Base-by-base conservation (phyloP, 768 basidiomycete genomes). In the Trametes maxima region DNA sequence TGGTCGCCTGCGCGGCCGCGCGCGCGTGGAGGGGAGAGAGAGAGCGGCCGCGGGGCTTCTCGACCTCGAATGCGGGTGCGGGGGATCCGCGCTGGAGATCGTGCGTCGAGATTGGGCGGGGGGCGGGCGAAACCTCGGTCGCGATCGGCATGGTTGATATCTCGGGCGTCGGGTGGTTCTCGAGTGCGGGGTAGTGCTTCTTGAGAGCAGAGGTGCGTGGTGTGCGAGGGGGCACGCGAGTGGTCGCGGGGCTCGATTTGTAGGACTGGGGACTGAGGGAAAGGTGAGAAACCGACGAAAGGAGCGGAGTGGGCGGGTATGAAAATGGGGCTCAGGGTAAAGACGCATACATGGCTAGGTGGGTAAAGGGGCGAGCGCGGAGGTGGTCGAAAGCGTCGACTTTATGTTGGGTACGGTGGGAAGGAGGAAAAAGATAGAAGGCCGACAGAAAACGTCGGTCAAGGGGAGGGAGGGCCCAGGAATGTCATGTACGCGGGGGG, bases 81-180 rank as follows among this genome's bases (percentile, higher is more conserved):
- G 54, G 62, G 47, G 62, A 59, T 62, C 60, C 60, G 60, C 60
- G 60, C 54, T 62, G 60, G 54, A 42, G 33, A 25, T 56, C 47
- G 28, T 60, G 53, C 16, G 53, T 55, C 33, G 39, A 12, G 37
- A 54, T 54, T 7, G n/a, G 44, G 33, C 50, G 40, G 40, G 35
- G 43, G 19, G 54, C 33, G 42, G 54, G 54, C 49, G 60, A 62
- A 56, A 62, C 47, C 40, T 62, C 54, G 60, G 60, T 62, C 54
- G 54, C 33, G 48, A 62, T 56, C 60, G 60, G 60, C 60, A 62
- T 62, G 48, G 28, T 62, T 40, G 39, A 13, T 56, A 50, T 47
- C 36, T 48, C 45, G 45, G 19, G 51, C 6, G 13, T 52, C 44
- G 25, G 45, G 44, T 37, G 52, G 4, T 46, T 36, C 36, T 53